Evolutionary conservation across 257 asterid genomes (phyloP).

Genomic region (Petrea volubilis): DNA sequence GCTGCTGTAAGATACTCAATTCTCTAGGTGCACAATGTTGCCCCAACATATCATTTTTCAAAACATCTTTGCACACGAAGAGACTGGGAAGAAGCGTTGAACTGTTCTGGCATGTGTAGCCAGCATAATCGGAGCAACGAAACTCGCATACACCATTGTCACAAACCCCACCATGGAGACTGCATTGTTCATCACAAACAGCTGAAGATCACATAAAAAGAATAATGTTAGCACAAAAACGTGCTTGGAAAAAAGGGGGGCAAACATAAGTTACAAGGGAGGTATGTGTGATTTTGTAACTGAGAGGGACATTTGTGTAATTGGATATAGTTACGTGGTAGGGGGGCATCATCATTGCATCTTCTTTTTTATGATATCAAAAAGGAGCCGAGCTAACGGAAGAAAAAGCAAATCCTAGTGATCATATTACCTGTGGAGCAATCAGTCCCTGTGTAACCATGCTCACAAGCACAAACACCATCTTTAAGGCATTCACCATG

Average conservation of each 20-base stretch:
- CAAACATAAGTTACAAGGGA: no score
- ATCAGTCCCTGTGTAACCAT: slow-evolving; percentile 84
- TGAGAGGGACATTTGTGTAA: no score
- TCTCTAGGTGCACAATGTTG: slow-evolving; percentile 98
- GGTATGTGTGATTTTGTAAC: no score
- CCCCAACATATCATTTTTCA: slow-evolving; percentile 65
- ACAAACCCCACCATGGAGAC: slow-evolving; percentile 99
- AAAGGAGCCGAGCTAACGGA: slow-evolving; percentile 27
- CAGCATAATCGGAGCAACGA: slow-evolving; percentile 98
- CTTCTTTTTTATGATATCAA: no score
- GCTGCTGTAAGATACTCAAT: slow-evolving; percentile 82
- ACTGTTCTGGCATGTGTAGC: slow-evolving; percentile 98
- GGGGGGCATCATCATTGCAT: no score
- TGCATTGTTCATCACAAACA: slow-evolving; percentile 93
- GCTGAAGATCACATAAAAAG: slow-evolving; percentile 50
- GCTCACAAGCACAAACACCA: slow-evolving; percentile 72
- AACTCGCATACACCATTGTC: slow-evolving; percentile 96
- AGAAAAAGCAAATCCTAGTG: slow-evolving; percentile 4
- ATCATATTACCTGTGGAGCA: slow-evolving; percentile 85
- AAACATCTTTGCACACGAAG: slow-evolving; percentile 82
- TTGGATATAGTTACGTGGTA: no score
- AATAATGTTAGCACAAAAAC: neutral
- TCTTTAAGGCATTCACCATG: slow-evolving; percentile 68
- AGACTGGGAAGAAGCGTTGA: slow-evolving; percentile 83
- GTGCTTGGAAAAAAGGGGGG: neutral